Percentiles rank a stretch among this genome's conserved stretches.
These are phyloP conservation scores for Fusarium duplospermum DNA, from an alignment of 2,329 filamentous ascomycete species.

Conservation along the genomic window DNA sequence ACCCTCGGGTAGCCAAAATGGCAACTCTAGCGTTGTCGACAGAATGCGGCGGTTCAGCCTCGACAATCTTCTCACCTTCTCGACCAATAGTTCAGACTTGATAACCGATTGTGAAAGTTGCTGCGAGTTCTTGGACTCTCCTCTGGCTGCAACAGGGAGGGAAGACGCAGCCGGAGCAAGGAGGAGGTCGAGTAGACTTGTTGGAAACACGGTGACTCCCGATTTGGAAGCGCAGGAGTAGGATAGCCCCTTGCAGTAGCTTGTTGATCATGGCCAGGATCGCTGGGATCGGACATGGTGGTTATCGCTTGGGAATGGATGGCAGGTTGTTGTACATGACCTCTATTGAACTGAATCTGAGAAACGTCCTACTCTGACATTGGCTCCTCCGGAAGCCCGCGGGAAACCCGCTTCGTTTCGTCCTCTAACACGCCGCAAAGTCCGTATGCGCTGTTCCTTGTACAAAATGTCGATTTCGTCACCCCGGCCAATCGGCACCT, in stretches of 20 bases:
- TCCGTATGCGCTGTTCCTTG: slow-evolving; percentile 41
- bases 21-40: background rate
- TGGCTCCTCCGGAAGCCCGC: slow-evolving; percentile 39
- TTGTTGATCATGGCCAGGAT: background rate
- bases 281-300: background rate
- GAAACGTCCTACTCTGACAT: slow-evolving; percentile 43
- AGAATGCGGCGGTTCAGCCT: slow-evolving; percentile 28
- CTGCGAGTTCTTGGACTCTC: slow-evolving; percentile 34
- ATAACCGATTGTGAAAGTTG: slow-evolving; percentile 33
- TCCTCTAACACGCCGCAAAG: slow-evolving; percentile 36
- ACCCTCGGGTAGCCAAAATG: slow-evolving; percentile 11
- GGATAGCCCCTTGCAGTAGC: slow-evolving; percentile 11
- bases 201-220: slow-evolving; percentile 5
- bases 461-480: slow-evolving; percentile 30
- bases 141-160: slow-evolving; percentile 36
- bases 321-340: slow-evolving; percentile 50
- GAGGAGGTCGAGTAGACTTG: slow-evolving; percentile 25
- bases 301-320: slow-evolving; percentile 13
- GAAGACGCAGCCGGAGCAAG: slow-evolving; percentile 28
- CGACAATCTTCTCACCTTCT: slow-evolving; percentile 28
- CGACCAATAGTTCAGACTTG: slow-evolving; percentile 26
- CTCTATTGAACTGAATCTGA: slow-evolving; percentile 48
- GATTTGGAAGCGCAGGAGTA: slow-evolving; percentile 33
- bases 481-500: slow-evolving; percentile 1
- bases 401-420: slow-evolving; percentile 28